phyloP scores from a whole-genome alignment of 345 rosid genomes.

The Gossypium longicalyx region DNA sequence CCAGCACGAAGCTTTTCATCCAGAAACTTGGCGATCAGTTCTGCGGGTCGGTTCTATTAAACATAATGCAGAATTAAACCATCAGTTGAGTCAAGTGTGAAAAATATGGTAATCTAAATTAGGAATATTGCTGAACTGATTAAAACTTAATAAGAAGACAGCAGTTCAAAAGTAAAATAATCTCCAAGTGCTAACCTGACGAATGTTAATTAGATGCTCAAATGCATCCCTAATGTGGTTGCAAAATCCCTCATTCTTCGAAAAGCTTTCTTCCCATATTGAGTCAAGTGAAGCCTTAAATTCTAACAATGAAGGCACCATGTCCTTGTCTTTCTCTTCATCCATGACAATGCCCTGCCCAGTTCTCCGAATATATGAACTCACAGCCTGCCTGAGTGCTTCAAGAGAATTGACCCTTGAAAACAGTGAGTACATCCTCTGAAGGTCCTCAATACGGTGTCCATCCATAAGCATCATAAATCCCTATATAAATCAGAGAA shows the following conservation, averaged over 20 bases:
- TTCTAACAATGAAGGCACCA: conserved; percentile 82
- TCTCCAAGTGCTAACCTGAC: conserved; percentile 57
- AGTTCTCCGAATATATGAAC: conserved; percentile 65
- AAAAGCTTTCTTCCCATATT: conserved; percentile 91
- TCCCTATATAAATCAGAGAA: conserved; percentile 49
- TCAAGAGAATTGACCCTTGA: conserved; percentile 81
- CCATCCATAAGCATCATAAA: conserved; percentile 88
- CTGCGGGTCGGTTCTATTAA: conserved; percentile 92
- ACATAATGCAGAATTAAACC: conserved; percentile 16
- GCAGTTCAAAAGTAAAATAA: neutral
- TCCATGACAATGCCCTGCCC: conserved; percentile 87
- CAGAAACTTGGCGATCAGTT: conserved; percentile 92
- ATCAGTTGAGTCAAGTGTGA: neutral
- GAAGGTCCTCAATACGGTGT: conserved; percentile 83
- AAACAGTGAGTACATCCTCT: conserved; percentile 74
- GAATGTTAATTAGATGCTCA: conserved; percentile 91
- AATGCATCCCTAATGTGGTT: conserved; percentile 88
- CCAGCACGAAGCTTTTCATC: conserved; percentile 99
- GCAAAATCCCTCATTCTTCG: conserved; percentile 77
- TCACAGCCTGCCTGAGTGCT: conserved; percentile 72
- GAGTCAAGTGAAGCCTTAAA: conserved; percentile 87
- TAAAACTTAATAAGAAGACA: neutral
- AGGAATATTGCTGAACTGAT: neutral
- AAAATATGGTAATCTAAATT: neutral
- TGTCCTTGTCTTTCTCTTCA: conserved; percentile 97